phyloP scores from a whole-genome alignment of 495 filamentous ascomycete species.

The Cercophora newfieldiana region DNA sequence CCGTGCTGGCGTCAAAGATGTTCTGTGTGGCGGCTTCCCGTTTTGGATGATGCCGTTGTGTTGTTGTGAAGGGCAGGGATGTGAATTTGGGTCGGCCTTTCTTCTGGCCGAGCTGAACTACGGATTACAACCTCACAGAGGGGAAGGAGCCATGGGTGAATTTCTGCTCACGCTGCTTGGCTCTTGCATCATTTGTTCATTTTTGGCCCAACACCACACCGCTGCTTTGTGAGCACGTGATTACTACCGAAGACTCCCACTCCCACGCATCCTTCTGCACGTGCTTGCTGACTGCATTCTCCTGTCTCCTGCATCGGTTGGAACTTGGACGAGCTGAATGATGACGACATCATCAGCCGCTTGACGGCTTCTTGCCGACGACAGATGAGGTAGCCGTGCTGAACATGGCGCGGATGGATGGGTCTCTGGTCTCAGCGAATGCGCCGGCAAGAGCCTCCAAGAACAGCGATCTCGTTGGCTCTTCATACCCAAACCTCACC shows the following conservation, averaged over 20 bases:
- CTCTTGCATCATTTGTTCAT: background rate
- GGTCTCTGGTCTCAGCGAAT: background rate
- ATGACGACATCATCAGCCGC: background rate
- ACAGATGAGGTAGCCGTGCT: background rate
- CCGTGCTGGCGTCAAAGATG: background rate
- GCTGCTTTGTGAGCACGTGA: too few species aligned
- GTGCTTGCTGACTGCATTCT: too few species aligned
- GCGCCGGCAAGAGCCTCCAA: background rate
- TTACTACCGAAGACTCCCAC: background rate
- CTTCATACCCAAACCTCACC: background rate
- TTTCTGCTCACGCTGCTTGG: background rate
- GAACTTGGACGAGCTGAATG: background rate
- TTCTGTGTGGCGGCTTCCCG: background rate
- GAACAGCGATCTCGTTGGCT: background rate
- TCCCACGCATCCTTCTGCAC: background rate
- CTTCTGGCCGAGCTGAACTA: slow-evolving; percentile 1
- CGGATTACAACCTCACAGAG: background rate
- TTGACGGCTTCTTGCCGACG: background rate
- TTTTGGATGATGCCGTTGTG: background rate
- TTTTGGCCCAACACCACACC: background rate
- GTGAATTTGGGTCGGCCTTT: slow-evolving; percentile 1
- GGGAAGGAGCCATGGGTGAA: background rate
- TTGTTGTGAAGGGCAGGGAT: background rate
- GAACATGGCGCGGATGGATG: background rate
- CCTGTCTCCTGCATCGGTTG: background rate